phyloP scores from a whole-genome alignment of 768 basidiomycete species.

The Collybiopsis confluens region DNA sequence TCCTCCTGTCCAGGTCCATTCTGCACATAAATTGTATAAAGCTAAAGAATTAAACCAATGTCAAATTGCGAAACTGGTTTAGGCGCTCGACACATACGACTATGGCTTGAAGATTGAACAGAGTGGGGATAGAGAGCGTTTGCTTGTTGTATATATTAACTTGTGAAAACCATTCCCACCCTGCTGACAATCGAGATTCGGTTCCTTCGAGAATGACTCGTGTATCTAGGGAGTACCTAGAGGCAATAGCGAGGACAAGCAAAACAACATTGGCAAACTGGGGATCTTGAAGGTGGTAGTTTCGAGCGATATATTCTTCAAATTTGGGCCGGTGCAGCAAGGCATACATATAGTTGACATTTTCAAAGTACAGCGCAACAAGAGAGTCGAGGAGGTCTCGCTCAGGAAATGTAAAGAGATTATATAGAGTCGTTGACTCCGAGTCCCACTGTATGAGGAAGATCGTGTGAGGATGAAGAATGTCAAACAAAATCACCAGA shows the following conservation, averaged over 20 bases:
- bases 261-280: slow-evolving; percentile 40
- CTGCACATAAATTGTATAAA: slow-evolving; percentile 27
- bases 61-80: slow-evolving; percentile 9
- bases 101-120: slow-evolving; percentile 36
- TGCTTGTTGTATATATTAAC: slow-evolving; percentile 33
- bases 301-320: slow-evolving; percentile 21
- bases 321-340: slow-evolving; percentile 51
- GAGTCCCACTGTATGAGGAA: not conserved
- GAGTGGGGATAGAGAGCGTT: slow-evolving; percentile 24
- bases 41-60: slow-evolving; percentile 26
- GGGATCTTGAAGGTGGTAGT: slow-evolving; percentile 31
- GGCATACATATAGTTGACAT: slow-evolving; percentile 41
- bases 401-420: slow-evolving; percentile 37
- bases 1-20: slow-evolving; percentile 22
- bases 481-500: no score
- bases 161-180: slow-evolving; percentile 41
- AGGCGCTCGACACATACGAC: slow-evolving; percentile 19
- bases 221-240: slow-evolving; percentile 38
- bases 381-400: slow-evolving; percentile 41
- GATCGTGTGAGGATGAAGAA: not conserved
- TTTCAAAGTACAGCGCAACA: slow-evolving; percentile 47
- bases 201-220: slow-evolving; percentile 26
- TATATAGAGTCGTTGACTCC: not conserved
- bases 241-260: slow-evolving; percentile 44
- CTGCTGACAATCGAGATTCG: slow-evolving; percentile 33